Evolutionary conservation across 768 basidiomycete genomes (phyloP), one percentile per base, ranked within the genome.

Genomic region (Psilocybe subaeruginosa): DNA sequence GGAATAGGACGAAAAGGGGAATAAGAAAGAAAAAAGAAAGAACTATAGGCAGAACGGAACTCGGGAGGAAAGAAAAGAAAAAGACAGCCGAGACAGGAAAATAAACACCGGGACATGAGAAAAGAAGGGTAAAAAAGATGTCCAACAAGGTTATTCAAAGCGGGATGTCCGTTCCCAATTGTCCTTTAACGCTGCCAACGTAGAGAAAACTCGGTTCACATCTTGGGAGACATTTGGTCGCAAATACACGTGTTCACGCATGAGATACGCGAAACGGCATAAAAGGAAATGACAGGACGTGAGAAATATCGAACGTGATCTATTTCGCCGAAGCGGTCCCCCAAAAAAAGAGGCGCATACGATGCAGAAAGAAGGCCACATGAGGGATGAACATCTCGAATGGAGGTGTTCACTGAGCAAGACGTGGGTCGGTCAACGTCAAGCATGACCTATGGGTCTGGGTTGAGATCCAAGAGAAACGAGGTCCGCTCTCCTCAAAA

Each of bases 81-180:
- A 30, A 57, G 23, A 56, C 56, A 33, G 27, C 50, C 61, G 45
- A 58, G 47, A 43, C 29, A 54, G 58, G n/a, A 58, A 31, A 53
- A 58, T 19, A 62, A 62, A 31, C 55, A 61, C 62, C 64, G 60
- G 43, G 60, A 65, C 64, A 68, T 63, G 66, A 59, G 66, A 63
- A 68, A 57, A 62, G 59, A 56, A 53, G 16, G 19, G 1, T 5
- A 5, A 53, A 53, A 37, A 43, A 23, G 17, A 46, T 46, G 51
- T 39, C 7, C 43, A 16, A 55, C 14, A 53, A 60, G 49, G 54
- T 41, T 31, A 33, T 45, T 17, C 49, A 30, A 27, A 49, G 47
- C 19, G 17, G 31, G 19, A 53, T 35, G 51, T 8, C 51, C 30
- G 12, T 31, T 31, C 51, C 7, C 29, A 33, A 33, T 31, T 11